A percentile compares a stretch with the other conserved stretches of the same genome.
Conservation (phyloP, 2,329 filamentous ascomycete species). For the Pyrenophora tritici-repentis region DNA sequence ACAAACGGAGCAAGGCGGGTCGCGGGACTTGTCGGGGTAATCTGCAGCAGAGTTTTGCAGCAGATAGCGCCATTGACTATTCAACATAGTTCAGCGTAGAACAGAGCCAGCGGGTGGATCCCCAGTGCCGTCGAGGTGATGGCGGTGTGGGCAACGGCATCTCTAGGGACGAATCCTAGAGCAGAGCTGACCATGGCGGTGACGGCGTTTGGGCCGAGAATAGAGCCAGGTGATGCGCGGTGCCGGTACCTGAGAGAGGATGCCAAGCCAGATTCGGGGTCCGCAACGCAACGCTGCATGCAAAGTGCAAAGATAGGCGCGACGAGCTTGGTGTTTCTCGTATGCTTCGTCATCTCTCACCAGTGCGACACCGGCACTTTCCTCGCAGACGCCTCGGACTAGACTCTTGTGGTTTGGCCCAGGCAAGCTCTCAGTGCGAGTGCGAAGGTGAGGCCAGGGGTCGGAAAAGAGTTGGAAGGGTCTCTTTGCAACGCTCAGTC, state of each 20-base stretch:
- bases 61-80: constrained; percentile 1
- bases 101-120: constrained; percentile 1
- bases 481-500: background rate
- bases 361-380: constrained; percentile 1
- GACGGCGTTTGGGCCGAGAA: constrained; percentile 12
- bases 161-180: background rate
- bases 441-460: background rate
- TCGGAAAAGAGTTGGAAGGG: no score
- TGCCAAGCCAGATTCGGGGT: background rate
- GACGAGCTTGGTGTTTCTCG: constrained; percentile 1
- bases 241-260: constrained; percentile 7
- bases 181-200: background rate
- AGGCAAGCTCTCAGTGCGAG: background rate
- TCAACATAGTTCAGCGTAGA: background rate
- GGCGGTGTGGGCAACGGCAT: constrained; percentile 12
- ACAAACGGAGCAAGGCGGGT: no score
- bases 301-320: background rate
- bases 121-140: background rate
- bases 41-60: background rate
- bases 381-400: background rate
- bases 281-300: background rate
- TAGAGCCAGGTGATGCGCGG: no score
- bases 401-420: background rate
- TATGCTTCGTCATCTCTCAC: background rate
- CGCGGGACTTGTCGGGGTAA: no score